Conservation (phyloP, 371 early-diverging fungal species). For the Mucor circinelloides region DNA sequence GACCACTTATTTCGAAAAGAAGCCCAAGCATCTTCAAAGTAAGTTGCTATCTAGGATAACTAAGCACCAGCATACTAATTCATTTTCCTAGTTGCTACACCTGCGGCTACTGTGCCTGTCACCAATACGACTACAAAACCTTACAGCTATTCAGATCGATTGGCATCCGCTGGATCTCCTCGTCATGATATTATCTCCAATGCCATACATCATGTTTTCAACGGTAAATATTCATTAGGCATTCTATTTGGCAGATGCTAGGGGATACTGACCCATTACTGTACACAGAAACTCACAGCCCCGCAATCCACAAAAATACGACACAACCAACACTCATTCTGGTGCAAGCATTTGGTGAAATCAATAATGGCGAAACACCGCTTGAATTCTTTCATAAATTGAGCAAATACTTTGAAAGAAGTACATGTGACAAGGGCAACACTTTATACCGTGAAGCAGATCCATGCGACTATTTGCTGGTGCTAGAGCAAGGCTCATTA, state of each 20-base stretch:
- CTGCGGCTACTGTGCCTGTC: conserved; percentile 3
- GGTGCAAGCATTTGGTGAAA: conserved; percentile 69
- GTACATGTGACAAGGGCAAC: conserved; percentile 50
- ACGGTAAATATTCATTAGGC: conserved; percentile 26
- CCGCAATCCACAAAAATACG: conserved; percentile 35
- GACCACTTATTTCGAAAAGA: conserved; percentile 64
- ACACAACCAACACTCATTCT: conserved; percentile 64
- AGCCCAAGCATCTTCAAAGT: conserved; percentile 31
- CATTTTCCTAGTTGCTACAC: background rate
- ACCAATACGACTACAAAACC: background rate
- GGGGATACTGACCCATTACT: background rate
- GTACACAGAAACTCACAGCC: conserved; percentile 17
- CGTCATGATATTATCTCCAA: conserved; percentile 39
- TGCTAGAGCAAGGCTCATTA: conserved; percentile 81
- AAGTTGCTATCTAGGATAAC: too few species aligned
- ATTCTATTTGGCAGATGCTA: too few species aligned
- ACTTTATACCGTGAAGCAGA: conserved; percentile 73
- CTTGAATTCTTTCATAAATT: conserved; percentile 61
- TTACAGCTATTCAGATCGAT: conserved; percentile 10
- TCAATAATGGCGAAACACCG: conserved; percentile 31
- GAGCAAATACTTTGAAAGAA: conserved; percentile 65
- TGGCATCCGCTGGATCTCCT: conserved; percentile 32
- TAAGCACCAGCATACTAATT: too few species aligned
- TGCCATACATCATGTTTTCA: conserved; percentile 41
- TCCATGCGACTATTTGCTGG: conserved; percentile 63